A percentile compares a stretch with the other conserved stretches of the same genome.
Conservation (phyloP, 495 filamentous ascomycete species). For the Aspergillus incahuasiensis region DNA sequence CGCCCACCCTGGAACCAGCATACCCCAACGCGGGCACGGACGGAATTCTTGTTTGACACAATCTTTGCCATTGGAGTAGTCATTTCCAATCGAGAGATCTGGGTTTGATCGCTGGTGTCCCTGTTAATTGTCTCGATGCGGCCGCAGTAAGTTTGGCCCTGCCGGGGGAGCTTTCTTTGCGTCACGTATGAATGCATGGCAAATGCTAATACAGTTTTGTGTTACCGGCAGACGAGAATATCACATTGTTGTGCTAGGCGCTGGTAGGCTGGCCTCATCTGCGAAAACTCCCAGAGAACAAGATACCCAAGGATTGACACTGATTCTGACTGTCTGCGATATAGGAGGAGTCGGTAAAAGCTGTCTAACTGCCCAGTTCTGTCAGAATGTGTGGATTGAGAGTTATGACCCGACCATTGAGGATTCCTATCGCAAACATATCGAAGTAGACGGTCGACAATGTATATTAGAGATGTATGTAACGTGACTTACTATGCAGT, state of each 20-base stretch:
- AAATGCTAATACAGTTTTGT: constrained; percentile 22
- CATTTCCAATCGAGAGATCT: not conserved
- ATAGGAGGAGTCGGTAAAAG: constrained; percentile 95
- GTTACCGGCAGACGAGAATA: constrained; percentile 64
- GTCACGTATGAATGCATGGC: constrained; percentile 6
- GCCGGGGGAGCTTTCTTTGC: not conserved
- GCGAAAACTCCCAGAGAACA: not conserved
- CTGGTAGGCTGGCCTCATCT: constrained; percentile 57
- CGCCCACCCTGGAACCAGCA: not conserved
- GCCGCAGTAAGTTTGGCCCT: constrained; percentile 44
- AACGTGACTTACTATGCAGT: not conserved
- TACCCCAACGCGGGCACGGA: not conserved
- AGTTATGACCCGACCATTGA: constrained; percentile 99
- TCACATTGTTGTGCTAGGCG: constrained; percentile 86
- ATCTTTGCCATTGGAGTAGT: constrained; percentile 4
- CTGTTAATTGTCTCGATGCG: constrained; percentile 38
- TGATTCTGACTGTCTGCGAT: constrained; percentile 20
- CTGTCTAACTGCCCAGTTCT: constrained; percentile 97
- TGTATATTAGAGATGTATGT: constrained; percentile 93
- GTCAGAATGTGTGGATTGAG: constrained; percentile 99
- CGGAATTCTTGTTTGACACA: not conserved
- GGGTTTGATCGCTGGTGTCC: constrained; percentile 8
- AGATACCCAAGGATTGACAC: constrained; percentile 6
- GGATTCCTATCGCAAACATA: constrained; percentile 92
- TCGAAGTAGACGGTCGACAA: constrained; percentile 93